These are phyloP conservation scores for Diaporthe sp. DNA, from an alignment of 2,329 filamentous ascomycete species.

Conservation along the genomic window DNA sequence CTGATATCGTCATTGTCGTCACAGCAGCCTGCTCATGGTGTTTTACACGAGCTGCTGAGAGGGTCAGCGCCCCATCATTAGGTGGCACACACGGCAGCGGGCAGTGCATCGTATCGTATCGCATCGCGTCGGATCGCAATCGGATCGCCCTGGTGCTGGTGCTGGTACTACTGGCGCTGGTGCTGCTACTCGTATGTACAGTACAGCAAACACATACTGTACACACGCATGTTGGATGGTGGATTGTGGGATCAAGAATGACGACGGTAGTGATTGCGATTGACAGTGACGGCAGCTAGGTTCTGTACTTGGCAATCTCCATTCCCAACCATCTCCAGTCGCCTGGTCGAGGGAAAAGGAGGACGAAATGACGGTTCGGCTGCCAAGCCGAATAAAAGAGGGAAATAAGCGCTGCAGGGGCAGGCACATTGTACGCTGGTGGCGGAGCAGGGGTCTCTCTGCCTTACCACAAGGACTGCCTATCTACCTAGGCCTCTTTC, in stretches of 20 bases:
- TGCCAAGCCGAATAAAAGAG: slow-evolving; percentile 32
- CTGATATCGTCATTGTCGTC: slow-evolving; percentile 16
- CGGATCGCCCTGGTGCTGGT: neutral
- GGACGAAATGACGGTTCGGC: slow-evolving; percentile 32
- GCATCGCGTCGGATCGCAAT: neutral
- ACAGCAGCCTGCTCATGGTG: slow-evolving; percentile 23
- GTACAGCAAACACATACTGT: neutral
- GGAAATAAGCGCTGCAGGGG: slow-evolving; percentile 33
- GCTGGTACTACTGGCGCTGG: neutral
- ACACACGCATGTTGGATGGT: neutral
- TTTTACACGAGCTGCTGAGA: slow-evolving; percentile 21
- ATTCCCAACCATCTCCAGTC: slow-evolving; percentile 11
- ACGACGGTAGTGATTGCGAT: slow-evolving; percentile 28
- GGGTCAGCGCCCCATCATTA: neutral
- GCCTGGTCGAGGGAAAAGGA: slow-evolving; percentile 19
- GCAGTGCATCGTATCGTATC: slow-evolving; percentile 23
- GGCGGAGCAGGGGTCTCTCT: slow-evolving; percentile 17
- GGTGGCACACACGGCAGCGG: neutral
- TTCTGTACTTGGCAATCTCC: slow-evolving; percentile 25
- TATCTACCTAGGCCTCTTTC: too few relatives aligned
- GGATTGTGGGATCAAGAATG: slow-evolving; percentile 22
- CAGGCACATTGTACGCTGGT: neutral
- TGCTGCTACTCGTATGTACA: neutral
- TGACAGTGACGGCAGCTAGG: slow-evolving; percentile 11
- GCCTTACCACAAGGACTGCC: neutral